These are phyloP conservation scores for Tuber umbilicatum DNA, from an alignment of 495 filamentous ascomycete genomes.

Conservation along the genomic window DNA sequence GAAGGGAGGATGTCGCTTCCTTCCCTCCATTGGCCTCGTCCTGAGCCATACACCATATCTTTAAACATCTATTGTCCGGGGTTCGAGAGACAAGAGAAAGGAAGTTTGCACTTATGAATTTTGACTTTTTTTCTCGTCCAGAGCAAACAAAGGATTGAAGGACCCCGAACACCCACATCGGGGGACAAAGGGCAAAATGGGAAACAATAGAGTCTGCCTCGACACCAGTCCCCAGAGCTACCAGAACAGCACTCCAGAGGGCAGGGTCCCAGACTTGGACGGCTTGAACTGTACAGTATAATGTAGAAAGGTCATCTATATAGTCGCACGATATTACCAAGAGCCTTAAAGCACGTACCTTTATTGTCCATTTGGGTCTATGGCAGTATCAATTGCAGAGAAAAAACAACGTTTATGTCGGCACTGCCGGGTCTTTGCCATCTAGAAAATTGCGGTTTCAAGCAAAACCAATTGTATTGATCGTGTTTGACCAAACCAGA, in stretches of 20 bases:
- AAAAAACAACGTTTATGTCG: background rate
- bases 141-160: constrained; percentile 1
- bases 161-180: background rate
- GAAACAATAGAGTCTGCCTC: background rate
- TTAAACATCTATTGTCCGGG: background rate
- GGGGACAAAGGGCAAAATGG: background rate
- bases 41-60: constrained; percentile 2
- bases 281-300: background rate
- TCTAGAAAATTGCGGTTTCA: background rate
- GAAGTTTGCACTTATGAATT: background rate
- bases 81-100: background rate
- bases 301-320: background rate
- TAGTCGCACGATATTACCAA: background rate
- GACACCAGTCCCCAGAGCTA: background rate
- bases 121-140: background rate
- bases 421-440: background rate
- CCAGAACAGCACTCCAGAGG: background rate
- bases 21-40: background rate
- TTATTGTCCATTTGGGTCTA: background rate
- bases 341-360: background rate
- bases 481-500: background rate
- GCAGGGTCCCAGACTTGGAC: background rate
- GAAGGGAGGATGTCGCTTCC: background rate
- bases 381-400: background rate
- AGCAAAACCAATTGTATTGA: background rate